Evolutionary conservation across 2,329 filamentous ascomycete genomes (phyloP), one percentile per base, ranked within the genome.

Genomic region (Plenodomus lindquistii): DNA sequence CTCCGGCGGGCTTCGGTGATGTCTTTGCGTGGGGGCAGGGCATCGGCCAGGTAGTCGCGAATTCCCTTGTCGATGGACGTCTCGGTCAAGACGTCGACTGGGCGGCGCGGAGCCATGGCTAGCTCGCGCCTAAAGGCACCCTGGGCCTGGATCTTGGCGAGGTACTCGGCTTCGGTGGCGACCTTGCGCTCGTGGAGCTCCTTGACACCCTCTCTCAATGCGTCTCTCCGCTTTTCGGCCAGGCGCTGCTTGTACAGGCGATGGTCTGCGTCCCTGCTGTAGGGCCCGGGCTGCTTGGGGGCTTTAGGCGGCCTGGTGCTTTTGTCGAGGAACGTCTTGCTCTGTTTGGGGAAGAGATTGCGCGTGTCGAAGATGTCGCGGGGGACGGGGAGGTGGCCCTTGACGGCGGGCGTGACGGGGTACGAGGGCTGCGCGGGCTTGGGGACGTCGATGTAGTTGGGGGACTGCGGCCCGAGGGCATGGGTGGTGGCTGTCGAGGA

Each of bases 371-470:
- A 97, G 57, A 97, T 76, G 47, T 89, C 81, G 55, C 92, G 86
- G 29, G 94, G 93, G 0, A 91, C 79, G 8, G 94, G 94, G 0
- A 99, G 81, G 48, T 86, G 84, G 60, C 94, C 94, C 70, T 91
- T 91, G 27, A 91, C 71, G 10, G 62, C 57, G 15, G 74, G 76
- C 50, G 77, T 77, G 42, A 70, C 65, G 3, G 76, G 73, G 36
- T 76, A 73, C n/a, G 83, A 80, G 42, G 86, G 84, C 70, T 96
- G 91, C n/a, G 85, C 81, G 40, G 88, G 82, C 59, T 81, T 80
- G 40, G 92, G 93, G 46, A 97, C 79, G 58, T 90, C 85, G 75
- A 97, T 88, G 78, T 88, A 97, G 57, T 83, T 82, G 39, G 94
- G 93, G 29, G 91, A 96, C 70, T 97, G 89, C 40, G 94, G 93